Conservation (phyloP, 768 basidiomycete genomes). For the Russula vinacea region DNA sequence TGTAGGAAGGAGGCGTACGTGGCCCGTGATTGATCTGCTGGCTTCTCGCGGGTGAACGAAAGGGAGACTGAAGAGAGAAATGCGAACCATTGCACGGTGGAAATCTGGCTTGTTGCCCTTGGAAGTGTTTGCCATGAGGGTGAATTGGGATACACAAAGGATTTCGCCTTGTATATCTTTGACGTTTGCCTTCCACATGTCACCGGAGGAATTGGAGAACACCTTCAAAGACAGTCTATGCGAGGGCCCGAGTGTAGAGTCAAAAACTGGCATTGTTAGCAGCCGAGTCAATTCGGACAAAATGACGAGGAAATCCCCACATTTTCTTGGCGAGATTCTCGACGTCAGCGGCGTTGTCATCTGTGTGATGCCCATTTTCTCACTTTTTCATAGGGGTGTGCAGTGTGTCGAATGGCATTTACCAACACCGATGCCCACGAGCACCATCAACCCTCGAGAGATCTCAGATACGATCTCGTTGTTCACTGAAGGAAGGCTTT, state of each 20-base stretch:
- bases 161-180: conserved; percentile 88
- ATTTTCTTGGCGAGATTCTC: conserved; percentile 78
- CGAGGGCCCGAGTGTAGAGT: too few species aligned
- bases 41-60: conserved; percentile 41
- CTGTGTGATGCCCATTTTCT: conserved; percentile 40
- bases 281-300: background rate
- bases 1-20: conserved; percentile 74
- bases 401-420: conserved; percentile 28
- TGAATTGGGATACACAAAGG: conserved; percentile 94
- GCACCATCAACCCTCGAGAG: conserved; percentile 80
- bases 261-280: background rate
- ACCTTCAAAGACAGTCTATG: conserved; percentile 72
- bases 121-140: conserved; percentile 78
- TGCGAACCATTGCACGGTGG: conserved; percentile 80
- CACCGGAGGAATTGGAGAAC: conserved; percentile 59
- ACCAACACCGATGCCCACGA: conserved; percentile 87
- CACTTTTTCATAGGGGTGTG: conserved; percentile 9
- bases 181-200: conserved; percentile 85
- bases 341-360: conserved; percentile 77
- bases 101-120: conserved; percentile 94
- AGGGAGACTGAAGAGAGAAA: background rate
- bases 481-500: conserved; percentile 54
- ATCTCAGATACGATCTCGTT: conserved; percentile 77
- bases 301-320: conserved; percentile 42
- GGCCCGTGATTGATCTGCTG: conserved; percentile 59